These are phyloP conservation scores for Porogramme epimiltina DNA, from an alignment of 1,284 basidiomycete species.

Conservation along the genomic window DNA sequence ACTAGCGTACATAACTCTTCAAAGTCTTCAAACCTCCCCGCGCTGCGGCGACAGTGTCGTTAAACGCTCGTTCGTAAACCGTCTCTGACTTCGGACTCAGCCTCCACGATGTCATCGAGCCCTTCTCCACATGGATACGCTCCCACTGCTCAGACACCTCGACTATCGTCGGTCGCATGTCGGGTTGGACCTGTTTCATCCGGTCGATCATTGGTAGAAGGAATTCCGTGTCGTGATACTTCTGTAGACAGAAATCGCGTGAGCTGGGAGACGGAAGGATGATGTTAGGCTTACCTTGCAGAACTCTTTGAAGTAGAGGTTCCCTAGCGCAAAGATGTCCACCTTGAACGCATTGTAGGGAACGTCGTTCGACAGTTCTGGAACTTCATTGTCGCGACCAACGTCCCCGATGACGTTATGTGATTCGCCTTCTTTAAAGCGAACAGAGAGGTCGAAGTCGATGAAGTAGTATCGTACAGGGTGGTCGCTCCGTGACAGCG, in stretches of 20 bases:
- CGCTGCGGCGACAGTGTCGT: constrained; percentile 16
- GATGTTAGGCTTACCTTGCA: constrained; percentile 1
- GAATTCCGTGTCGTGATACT: constrained; percentile 10
- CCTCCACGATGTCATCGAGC: neutral
- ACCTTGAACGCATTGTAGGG: constrained; percentile 33
- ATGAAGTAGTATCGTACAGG: constrained; percentile 30
- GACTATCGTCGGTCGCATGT: neutral
- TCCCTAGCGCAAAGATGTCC: constrained; percentile 31
- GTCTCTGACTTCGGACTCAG: constrained; percentile 7
- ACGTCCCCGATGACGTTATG: constrained; percentile 10
- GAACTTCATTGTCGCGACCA: constrained; percentile 28
- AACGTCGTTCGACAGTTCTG: constrained; percentile 27
- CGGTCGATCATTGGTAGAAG: constrained; percentile 7
- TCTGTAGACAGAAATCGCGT: constrained; percentile 4
- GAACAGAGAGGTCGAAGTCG: constrained; percentile 29
- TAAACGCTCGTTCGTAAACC: constrained; percentile 8
- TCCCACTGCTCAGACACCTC: neutral
- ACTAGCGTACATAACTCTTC: constrained; percentile 5
- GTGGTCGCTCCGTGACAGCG: constrained; percentile 9
- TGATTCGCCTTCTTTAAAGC: constrained; percentile 10
- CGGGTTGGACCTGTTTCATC: constrained; percentile 5
- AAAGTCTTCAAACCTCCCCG: constrained; percentile 8
- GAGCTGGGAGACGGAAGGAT: neutral
- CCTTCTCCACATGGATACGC: neutral
- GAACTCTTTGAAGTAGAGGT: constrained; percentile 17